Base-by-base conservation (phyloP, 176 grass and related monocot species). In the Eragrostis nindensis region DNA sequence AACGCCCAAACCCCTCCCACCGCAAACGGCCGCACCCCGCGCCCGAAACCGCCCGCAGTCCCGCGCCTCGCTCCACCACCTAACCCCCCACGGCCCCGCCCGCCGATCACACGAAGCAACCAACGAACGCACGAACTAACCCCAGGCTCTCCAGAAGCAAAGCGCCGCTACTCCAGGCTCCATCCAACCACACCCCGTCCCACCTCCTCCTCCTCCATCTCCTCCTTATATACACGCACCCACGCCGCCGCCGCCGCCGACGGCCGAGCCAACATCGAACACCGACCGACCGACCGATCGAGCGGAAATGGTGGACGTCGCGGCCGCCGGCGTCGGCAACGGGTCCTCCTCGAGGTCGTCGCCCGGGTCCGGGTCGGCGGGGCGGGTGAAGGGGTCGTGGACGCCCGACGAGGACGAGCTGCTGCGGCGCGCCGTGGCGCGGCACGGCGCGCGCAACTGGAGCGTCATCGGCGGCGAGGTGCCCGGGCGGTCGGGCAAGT, bases 371-470 rank as follows among this genome's bases (percentile, higher is more conserved):
- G 42, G 7, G 72, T 7, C 42, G 76, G 80, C 63, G 68, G 17
- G 3, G 45, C 68, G 85, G 77, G 76, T 94, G 40, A 97, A 97
- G 80, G 92, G 95, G 0, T 92, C 95, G 40, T 97, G 95, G 95
- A 97, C 90, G 76, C 83, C 87, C 0, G 92, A 97, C 76, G 95
- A 97, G 89, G 95, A 97, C 67, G 87, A 88, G 0, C 71, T 76
- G 74, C 87, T 97, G 39, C 85, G 61, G 0, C 57, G 78, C 27
- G 80, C 93, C 15, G 95, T 97, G 73, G 32, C 74, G 47, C 86
- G 78, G 32, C 92, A 97, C 66, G 95, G 95, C 1, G 36, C 95
- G 6, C 66, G 90, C 49, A 97, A 92, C 82, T 97, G 95, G 95
- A 90, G 73, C 46, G 80, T 90, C 22, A 94, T 97, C 67, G 75